Evolutionary conservation across 305 asterid species (phyloP).

Genomic region (Stenogyne calaminthoides): DNA sequence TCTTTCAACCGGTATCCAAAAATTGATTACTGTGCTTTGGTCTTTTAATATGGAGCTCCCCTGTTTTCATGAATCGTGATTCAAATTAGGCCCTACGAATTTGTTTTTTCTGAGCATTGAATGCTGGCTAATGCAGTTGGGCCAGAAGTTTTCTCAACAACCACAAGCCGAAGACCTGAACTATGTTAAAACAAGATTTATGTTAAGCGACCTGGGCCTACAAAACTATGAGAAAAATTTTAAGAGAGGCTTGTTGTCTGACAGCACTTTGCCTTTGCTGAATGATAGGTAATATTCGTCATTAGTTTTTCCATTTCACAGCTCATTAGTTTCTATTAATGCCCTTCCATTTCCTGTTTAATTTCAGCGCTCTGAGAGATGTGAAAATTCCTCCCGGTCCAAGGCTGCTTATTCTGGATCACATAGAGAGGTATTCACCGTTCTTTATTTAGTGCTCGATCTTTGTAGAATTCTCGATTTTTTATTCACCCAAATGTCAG

Average conservation of each 20-base stretch:
- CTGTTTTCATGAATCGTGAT: neutral
- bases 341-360: too few species aligned
- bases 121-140: constrained; percentile 51
- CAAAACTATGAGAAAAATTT: constrained; percentile 79
- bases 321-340: too few species aligned
- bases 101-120: neutral
- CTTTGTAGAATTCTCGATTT: too few species aligned
- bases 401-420: too few species aligned
- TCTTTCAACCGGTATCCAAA: neutral
- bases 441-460: too few species aligned
- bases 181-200: constrained; percentile 54
- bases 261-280: constrained; percentile 71
- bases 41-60: too few species aligned
- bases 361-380: too few species aligned
- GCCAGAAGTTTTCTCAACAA: constrained; percentile 69
- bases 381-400: too few species aligned
- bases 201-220: constrained; percentile 66
- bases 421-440: too few species aligned
- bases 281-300: constrained; percentile 52
- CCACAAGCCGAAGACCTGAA: too few species aligned
- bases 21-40: neutral
- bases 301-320: too few species aligned
- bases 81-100: neutral
- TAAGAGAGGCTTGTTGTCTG: constrained; percentile 72
- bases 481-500: too few species aligned